Base-by-base conservation (phyloP, 768 basidiomycete genomes). In the Boletus insuetus region DNA sequence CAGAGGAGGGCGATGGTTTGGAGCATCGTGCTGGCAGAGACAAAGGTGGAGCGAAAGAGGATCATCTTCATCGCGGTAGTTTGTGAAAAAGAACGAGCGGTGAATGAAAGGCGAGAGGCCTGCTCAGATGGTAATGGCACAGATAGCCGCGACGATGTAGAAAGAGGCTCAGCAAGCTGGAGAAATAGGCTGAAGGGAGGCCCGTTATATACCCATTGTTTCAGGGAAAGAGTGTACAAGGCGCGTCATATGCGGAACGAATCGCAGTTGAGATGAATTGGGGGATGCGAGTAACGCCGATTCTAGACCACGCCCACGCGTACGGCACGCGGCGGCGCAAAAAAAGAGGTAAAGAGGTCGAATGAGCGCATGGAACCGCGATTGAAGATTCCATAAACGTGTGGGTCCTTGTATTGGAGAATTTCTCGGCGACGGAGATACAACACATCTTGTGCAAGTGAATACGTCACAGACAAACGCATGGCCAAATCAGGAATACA, bases 401-500 rank as follows among this genome's bases (percentile, higher is more conserved):
- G 11, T 29, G 9, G 29, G 32, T 46, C 63, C 34, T 64, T 58
- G 60, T 64, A 64, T 55, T 53, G 29, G 19, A 10, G 20, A 4
- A 14, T n/a, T n/a, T 44, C 26, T 35, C 38, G 31, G 40, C 37
- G 29, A 40, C 34, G 20, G 29, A 49, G 38, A 47, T 53, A 56
- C 52, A 64, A 64, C 42, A 24, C 14, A 17, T 8, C 26, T 29
- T 29, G 26, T 29, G 26, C 26, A 29, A 29, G 26, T 29, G 34
- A 37, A 40, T 10, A 19, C 29, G 7, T n/a, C 22, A 20, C 12
- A 24, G 19, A 70, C 66, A 70, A 69, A 42, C 42, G 47, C 12
- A 67, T 58, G 51, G 4, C 67, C 60, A 71, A 70, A 71, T 67
- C 29, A 14, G 67, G 67, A 69, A 59, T 57, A 71, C 62, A 69